Evolutionary conservation across 192 early-diverging fungal genomes (phyloP), one percentile per base, ranked within the genome.

Genomic region (Podila minutissima): DNA sequence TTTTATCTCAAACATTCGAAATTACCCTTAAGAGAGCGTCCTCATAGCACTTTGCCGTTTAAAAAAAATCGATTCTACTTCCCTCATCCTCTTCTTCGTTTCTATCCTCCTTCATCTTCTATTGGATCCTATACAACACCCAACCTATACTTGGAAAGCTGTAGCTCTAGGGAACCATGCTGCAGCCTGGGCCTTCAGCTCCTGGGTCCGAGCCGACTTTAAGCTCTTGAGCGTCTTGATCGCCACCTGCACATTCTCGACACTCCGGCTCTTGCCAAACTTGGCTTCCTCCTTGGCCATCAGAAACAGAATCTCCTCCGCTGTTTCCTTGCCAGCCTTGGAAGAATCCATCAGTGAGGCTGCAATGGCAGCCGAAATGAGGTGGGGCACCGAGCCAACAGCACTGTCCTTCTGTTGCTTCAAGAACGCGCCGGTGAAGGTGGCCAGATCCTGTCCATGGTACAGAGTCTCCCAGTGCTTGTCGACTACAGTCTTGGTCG

Each of bases 391-490:
- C 8, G 77, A 81, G 20, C 66, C 71, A 55, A 55, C 22, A 24
- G 53, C 53, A 9, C 48, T 29, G 24, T 64, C 58, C 67, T 72
- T 68, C 3, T 58, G 46, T 33, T 29, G 72, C 11, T 81, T 62
- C 58, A 81, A 37, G 31, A 81, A 81, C 0, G 51, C 48, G 0
- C 37, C 33, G 6, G 63, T 65, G 59, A 81, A 81, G 4, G 64
- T 22, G 19, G 62, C 19, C 10, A 81, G 62, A 57, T 69, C 71
- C 32, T 69, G 17, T 17, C 50, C 50, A 10, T 61, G n/a, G 67
- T 69, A 81, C 2, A 81, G 67, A 9, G 66, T 69, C 24, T 61
- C 51, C 77, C 70, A 81, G 41, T 81, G 77, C 62, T 81, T 68
- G 48, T 81, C 77, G 35, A 81, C 69, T 29, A 81, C 71, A 50